Evolutionary conservation across 75 land plant genomes (phyloP).

Genomic region (Selaginella tamariscina): DNA sequence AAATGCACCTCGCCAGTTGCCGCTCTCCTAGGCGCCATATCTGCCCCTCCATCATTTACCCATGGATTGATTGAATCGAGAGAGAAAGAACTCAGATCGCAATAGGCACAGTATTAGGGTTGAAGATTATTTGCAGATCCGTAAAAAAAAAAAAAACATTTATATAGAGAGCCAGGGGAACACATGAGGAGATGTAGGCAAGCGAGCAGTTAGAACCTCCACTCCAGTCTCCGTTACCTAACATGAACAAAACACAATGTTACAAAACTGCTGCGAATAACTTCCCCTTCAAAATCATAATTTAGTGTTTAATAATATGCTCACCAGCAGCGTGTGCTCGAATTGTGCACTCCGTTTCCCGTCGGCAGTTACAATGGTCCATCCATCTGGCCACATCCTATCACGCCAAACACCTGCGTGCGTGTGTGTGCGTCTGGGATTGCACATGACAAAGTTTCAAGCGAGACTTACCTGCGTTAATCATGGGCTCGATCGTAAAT

Average conservation of each 20-base stretch:
- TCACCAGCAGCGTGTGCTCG: constrained; percentile 36
- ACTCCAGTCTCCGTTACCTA: constrained; percentile 97
- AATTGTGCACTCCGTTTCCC: not conserved
- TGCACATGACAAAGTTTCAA: not conserved
- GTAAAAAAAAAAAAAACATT: no score
- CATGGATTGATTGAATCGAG: not conserved
- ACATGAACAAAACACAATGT: constrained; percentile 10
- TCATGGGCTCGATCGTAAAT: not conserved
- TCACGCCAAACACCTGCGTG: not conserved
- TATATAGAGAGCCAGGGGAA: constrained; percentile 95
- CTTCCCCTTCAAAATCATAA: no score
- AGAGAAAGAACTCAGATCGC: not conserved
- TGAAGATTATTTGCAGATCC: no score
- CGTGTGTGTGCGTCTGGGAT: not conserved
- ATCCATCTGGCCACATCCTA: not conserved
- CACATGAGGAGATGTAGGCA: constrained; percentile 72
- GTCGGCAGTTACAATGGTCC: not conserved
- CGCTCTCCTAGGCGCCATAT: not conserved
- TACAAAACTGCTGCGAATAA: not conserved
- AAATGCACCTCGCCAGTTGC: not conserved
- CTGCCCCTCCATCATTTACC: not conserved
- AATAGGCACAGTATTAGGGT: no score
- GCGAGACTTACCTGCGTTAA: constrained; percentile 31
- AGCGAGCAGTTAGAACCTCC: constrained; percentile 79
- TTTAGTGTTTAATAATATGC: not conserved